Evolutionary conservation across 176 grass and related monocot species (phyloP).

Genomic region (Chloris gayana): DNA sequence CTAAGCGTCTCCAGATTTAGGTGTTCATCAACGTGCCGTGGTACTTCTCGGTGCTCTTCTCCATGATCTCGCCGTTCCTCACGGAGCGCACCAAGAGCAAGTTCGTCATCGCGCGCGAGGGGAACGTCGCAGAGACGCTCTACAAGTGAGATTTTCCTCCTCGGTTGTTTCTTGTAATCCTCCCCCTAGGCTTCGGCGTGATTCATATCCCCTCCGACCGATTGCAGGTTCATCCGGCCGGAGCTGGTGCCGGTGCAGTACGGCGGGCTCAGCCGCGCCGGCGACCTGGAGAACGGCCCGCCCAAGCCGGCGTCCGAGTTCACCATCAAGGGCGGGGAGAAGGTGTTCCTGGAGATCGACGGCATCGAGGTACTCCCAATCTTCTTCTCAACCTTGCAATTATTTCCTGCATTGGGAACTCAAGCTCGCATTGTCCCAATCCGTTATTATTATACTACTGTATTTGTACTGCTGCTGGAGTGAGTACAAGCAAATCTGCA

Average conservation of each 20-base stretch:
- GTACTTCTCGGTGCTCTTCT: conserved; percentile 92
- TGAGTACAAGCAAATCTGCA: not conserved
- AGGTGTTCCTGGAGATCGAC: conserved; percentile 95
- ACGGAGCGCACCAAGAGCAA: conserved; percentile 99
- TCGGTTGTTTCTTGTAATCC: too few species aligned
- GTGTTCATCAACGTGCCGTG: conserved; percentile 97
- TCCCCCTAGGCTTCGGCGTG: not conserved
- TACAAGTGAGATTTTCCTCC: conserved; percentile 56
- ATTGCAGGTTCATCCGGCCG: conserved; percentile 77
- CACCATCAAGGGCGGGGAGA: conserved; percentile 92
- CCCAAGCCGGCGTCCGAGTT: conserved; percentile 98
- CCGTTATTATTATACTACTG: not conserved
- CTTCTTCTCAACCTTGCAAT: not conserved
- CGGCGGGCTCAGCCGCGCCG: conserved; percentile 77
- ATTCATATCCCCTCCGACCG: too few species aligned
- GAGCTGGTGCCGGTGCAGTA: conserved; percentile 94
- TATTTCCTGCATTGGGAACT: not conserved
- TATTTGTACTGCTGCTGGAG: not conserved
- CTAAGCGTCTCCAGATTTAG: too few species aligned
- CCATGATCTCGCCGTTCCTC: conserved; percentile 91
- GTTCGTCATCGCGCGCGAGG: conserved; percentile 91
- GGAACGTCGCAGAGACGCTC: conserved; percentile 93
- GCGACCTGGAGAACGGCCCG: conserved; percentile 82
- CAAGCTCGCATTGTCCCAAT: not conserved
- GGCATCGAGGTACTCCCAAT: conserved; percentile 95